Conservation (phyloP, 768 basidiomycete genomes). For the Boletus vermiculosoides region DNA sequence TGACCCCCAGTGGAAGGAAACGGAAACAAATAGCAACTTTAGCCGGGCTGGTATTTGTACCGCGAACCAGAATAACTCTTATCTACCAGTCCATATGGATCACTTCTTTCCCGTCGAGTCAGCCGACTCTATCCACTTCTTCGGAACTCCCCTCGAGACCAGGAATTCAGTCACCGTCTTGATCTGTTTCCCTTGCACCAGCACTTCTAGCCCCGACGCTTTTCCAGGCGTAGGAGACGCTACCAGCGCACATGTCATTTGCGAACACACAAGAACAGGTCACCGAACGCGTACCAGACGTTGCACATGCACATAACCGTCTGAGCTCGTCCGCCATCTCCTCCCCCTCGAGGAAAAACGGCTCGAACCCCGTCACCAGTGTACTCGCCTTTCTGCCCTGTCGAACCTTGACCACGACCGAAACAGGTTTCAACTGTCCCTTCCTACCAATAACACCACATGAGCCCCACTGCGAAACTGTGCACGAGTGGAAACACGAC, state of each 20-base stretch:
- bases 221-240: conserved; percentile 64
- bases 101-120: conserved; percentile 49
- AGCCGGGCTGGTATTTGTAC: not conserved
- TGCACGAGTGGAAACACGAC: conserved; percentile 22
- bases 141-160: conserved; percentile 69
- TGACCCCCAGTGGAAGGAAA: not conserved
- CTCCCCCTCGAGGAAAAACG: conserved; percentile 66
- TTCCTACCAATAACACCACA: conserved; percentile 49
- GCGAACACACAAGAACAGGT: not conserved
- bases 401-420: conserved; percentile 66
- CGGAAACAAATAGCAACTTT: not conserved
- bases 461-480: not conserved
- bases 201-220: conserved; percentile 60
- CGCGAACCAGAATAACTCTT: not conserved
- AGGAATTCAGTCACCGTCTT: conserved; percentile 66
- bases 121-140: conserved; percentile 69
- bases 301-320: conserved; percentile 74
- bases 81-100: not conserved
- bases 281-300: conserved; percentile 53
- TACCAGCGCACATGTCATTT: conserved; percentile 24
- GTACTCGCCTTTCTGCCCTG: conserved; percentile 79
- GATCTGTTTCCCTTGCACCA: conserved; percentile 84
- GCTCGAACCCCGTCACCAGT: conserved; percentile 75
- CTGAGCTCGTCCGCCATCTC: conserved; percentile 77
- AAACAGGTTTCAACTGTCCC: conserved; percentile 69